Evolutionary conservation across 805 yeast species (phyloP).

Genomic region (Metschnikowia picachoensis): DNA sequence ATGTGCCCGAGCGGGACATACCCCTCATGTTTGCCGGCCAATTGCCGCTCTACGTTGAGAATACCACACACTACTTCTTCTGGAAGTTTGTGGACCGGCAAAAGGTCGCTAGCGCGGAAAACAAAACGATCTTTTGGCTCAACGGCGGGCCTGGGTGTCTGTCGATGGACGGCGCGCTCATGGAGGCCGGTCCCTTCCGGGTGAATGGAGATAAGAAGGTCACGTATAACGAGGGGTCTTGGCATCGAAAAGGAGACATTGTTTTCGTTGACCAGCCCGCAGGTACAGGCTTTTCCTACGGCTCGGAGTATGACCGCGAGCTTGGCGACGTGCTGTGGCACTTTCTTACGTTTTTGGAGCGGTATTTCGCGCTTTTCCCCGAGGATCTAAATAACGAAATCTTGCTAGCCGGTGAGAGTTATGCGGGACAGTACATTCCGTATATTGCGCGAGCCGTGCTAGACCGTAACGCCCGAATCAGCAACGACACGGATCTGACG

Average conservation of each 20-base stretch:
- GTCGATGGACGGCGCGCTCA: conserved; percentile 93
- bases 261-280: conserved; percentile 92
- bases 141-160: conserved; percentile 99
- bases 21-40: conserved; percentile 67
- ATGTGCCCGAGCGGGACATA: conserved; percentile 29
- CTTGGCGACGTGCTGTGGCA: conserved; percentile 56
- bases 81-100: conserved; percentile 59
- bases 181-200: conserved; percentile 89
- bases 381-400: conserved; percentile 61
- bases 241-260: conserved; percentile 77
- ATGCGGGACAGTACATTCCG: conserved; percentile 96
- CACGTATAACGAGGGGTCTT: conserved; percentile 63
- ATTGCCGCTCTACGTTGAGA: conserved; percentile 50
- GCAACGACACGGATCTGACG: conserved; percentile 1
- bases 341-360: conserved; percentile 60
- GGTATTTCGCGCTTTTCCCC: conserved; percentile 70
- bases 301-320: conserved; percentile 52
- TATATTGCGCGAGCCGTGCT: conserved; percentile 67
- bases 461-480: conserved; percentile 35
- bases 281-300: conserved; percentile 85
- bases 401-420: conserved; percentile 89
- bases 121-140: conserved; percentile 73
- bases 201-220: conserved; percentile 45
- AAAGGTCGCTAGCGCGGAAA: conserved; percentile 28
- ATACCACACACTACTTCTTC: conserved; percentile 63